Conservation (phyloP, 2,329 filamentous ascomycete genomes). For the Cercospora sp. region DNA sequence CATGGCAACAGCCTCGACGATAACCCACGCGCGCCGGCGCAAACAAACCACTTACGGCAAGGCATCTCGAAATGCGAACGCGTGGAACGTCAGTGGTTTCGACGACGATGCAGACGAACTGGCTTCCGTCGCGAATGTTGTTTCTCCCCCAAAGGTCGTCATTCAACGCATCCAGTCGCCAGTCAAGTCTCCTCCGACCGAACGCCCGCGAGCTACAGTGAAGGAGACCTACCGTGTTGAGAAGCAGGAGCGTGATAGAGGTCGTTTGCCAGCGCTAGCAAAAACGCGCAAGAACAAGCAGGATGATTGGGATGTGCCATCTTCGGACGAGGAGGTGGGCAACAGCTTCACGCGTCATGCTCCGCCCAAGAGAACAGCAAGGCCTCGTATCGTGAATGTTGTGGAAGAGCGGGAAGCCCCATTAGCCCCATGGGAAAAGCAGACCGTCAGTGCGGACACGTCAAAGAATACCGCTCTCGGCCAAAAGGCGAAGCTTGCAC, state of each 20-base stretch:
- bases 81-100: slow-evolving; percentile 23
- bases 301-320: slow-evolving; percentile 48
- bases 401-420: slow-evolving; percentile 15
- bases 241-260: slow-evolving; percentile 18
- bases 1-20: slow-evolving; percentile 22
- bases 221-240: slow-evolving; percentile 21
- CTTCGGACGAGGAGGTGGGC: slow-evolving; percentile 37
- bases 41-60: slow-evolving; percentile 32
- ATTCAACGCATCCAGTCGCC: slow-evolving; percentile 5
- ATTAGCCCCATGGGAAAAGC: slow-evolving; percentile 35
- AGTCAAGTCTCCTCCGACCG: neutral
- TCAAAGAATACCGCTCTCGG: neutral
- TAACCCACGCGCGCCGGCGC: slow-evolving; percentile 24
- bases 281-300: slow-evolving; percentile 23
- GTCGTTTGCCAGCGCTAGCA: slow-evolving; percentile 10
- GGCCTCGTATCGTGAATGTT: slow-evolving; percentile 20
- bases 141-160: slow-evolving; percentile 1
- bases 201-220: slow-evolving; percentile 5
- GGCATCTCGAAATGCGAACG: slow-evolving; percentile 22
- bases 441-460: neutral
- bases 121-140: neutral
- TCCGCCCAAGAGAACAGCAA: slow-evolving; percentile 19
- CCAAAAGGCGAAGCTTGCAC: neutral
- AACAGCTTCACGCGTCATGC: slow-evolving; percentile 23
- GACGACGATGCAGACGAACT: slow-evolving; percentile 28